Conservation (phyloP, 2,329 filamentous ascomycete genomes). For the Aureobasidium sp. region DNA sequence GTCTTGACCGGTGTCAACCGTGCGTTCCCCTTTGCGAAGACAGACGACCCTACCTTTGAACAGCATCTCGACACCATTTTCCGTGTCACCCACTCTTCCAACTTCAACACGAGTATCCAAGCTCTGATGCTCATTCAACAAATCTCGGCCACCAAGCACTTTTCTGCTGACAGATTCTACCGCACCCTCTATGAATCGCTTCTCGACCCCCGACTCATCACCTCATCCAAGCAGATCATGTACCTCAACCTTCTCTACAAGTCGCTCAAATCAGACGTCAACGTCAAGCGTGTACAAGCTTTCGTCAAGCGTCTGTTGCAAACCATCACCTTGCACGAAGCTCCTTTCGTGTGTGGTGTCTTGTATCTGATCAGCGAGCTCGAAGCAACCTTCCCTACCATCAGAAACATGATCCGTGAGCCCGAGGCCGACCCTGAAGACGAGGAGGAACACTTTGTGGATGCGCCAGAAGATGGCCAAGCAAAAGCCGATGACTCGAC, state of each 20-base stretch:
- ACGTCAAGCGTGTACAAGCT: slow-evolving; percentile 84
- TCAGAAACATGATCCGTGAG: slow-evolving; percentile 71
- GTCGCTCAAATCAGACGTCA: slow-evolving; percentile 82
- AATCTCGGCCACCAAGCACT: slow-evolving; percentile 70
- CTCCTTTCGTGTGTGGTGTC: slow-evolving; percentile 87
- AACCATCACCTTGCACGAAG: slow-evolving; percentile 78
- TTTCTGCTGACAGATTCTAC: slow-evolving; percentile 87
- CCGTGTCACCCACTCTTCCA: slow-evolving; percentile 91
- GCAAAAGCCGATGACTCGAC: slow-evolving; percentile 22
- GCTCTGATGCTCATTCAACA: slow-evolving; percentile 93
- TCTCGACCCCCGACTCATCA: slow-evolving; percentile 77
- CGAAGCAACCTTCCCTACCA: slow-evolving; percentile 68
- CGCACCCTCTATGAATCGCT: slow-evolving; percentile 91
- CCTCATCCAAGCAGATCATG: slow-evolving; percentile 88
- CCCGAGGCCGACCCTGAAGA: slow-evolving; percentile 72
- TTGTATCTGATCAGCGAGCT: slow-evolving; percentile 83
- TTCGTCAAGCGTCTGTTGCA: slow-evolving; percentile 93
- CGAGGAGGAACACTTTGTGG: slow-evolving; percentile 61
- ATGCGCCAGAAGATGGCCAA: slow-evolving; percentile 53
- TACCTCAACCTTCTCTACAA: slow-evolving; percentile 90
- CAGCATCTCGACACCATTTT: slow-evolving; percentile 90
- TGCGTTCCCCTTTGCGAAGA: slow-evolving; percentile 83
- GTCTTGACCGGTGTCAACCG: slow-evolving; percentile 92
- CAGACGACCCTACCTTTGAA: slow-evolving; percentile 72
- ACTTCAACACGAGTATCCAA: slow-evolving; percentile 98